Conservation (phyloP, 345 rosid species). For the Balakata baccata region DNA sequence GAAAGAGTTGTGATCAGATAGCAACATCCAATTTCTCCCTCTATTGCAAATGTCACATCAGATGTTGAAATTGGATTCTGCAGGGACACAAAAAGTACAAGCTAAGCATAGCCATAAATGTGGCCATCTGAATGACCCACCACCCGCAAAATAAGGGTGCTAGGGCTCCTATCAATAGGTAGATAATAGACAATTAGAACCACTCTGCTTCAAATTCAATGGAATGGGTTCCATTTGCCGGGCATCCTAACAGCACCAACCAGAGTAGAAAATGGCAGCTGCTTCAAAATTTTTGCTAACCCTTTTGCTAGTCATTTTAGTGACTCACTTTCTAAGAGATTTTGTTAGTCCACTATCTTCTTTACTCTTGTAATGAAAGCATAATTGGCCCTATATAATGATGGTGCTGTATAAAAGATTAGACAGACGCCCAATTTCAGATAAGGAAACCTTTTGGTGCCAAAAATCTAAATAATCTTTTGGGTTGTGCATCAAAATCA, state of each 20-base stretch:
- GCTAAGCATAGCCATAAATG: constrained; percentile 26
- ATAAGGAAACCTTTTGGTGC: constrained; percentile 28
- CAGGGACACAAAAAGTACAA: constrained; percentile 1
- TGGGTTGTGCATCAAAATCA: not conserved
- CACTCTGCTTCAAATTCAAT: constrained; percentile 17
- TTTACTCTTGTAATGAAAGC: constrained; percentile 32
- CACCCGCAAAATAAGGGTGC: constrained; percentile 37
- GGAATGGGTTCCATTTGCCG: constrained; percentile 35
- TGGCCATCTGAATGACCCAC: constrained; percentile 35
- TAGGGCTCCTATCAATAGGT: constrained; percentile 9
- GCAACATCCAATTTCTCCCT: no score
- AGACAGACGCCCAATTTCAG: constrained; percentile 28
- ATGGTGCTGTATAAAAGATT: constrained; percentile 37
- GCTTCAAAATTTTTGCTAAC: constrained; percentile 19
- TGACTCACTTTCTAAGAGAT: constrained; percentile 23
- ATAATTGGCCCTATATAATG: constrained; percentile 29
- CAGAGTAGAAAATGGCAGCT: constrained; percentile 10
- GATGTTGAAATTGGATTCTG: constrained; percentile 3
- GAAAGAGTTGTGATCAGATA: no score
- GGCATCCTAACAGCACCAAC: constrained; percentile 34
- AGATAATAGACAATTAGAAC: not conserved
- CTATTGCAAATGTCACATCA: no score
- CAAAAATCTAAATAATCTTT: not conserved
- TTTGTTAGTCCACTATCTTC: constrained; percentile 34
- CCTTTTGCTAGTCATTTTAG: constrained; percentile 22